These are phyloP conservation scores for Arabidopsis suecica DNA, from an alignment of 345 rosid species.

Conservation along the genomic window DNA sequence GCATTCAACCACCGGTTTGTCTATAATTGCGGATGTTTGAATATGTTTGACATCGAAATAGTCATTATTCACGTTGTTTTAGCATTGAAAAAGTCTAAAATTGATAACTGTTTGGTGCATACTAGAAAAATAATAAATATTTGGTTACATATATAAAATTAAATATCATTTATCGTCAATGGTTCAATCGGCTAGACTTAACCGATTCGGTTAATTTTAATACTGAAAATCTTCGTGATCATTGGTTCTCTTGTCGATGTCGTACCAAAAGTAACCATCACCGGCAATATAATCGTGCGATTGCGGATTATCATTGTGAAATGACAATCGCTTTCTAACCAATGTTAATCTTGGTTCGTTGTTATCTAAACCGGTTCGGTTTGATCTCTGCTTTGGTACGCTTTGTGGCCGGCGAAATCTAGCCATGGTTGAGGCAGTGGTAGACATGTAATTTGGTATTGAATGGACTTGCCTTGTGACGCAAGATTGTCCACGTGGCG, in stretches of 20 bases:
- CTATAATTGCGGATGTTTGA: background rate
- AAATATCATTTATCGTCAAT: background rate
- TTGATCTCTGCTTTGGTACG: conserved; percentile 65
- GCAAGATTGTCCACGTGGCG: conserved; percentile 20
- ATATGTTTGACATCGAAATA: conserved; percentile 30
- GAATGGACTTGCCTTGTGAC: conserved; percentile 28
- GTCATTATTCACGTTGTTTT: conserved; percentile 34
- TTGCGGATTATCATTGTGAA: conserved; percentile 21
- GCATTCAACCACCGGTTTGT: background rate
- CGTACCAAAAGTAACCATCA: conserved; percentile 11
- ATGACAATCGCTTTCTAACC: conserved; percentile 37
- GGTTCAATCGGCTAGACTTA: background rate
- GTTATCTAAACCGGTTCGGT: conserved; percentile 3
- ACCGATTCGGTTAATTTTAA: conserved; percentile 10
- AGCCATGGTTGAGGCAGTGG: conserved; percentile 74
- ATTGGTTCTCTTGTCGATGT: conserved; percentile 4
- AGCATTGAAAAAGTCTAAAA: conserved; percentile 17
- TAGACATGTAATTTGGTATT: conserved; percentile 77
- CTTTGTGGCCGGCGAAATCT: conserved; percentile 63
- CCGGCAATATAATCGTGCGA: background rate
- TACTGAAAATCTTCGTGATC: background rate
- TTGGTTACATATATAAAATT: conserved; percentile 1
- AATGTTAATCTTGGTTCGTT: conserved; percentile 15
- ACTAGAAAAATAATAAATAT: background rate
- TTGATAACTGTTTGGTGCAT: conserved; percentile 1